Evolutionary conservation across 108 stramenopile genomes (phyloP), one percentile per base, ranked within the genome.

Genomic region (Ochromonas danica): DNA sequence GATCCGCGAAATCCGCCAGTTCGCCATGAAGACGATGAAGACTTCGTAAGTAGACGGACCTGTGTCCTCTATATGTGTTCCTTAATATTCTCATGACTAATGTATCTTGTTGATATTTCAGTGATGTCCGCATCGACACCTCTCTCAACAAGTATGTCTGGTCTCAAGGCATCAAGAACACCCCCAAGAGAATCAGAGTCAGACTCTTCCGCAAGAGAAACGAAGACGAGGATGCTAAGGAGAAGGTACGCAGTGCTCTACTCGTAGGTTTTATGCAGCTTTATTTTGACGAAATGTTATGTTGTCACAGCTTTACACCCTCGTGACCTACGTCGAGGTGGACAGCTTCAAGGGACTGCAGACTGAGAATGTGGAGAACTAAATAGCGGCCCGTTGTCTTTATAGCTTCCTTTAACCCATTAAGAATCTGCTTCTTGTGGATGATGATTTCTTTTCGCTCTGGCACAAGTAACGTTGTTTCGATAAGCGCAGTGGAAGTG

Each of bases 261-360:
- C n/a, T n/a, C n/a, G n/a, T n/a, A n/a, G n/a, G n/a, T n/a, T n/a
- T n/a, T n/a, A n/a, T n/a, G n/a, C n/a, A n/a, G n/a, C n/a, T n/a
- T n/a, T n/a, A n/a, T n/a, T n/a, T n/a, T n/a, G n/a, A n/a, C n/a
- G n/a, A n/a, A n/a, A n/a, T n/a, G n/a, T n/a, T n/a, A n/a, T n/a
- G n/a, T n/a, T n/a, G n/a, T n/a, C n/a, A n/a, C n/a, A 95, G 88
- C 91, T 99, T 71, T 99, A 96, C 94, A 98, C 98, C 71, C 90
- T 94, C 77, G 97, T 95, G 61, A 92, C 96, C 84, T 88, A 92
- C 62, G 94, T 99, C 39, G 87, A 92, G 79, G 94, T 96, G 77
- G 88, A 83, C 65, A 42, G 39, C 82, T 95, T 96, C 93, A 95
- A 95, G 90, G 96, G 95, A 74, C 90, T 96, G 81, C 90, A 92